Evolutionary conservation across 2,329 filamentous ascomycete genomes (phyloP).

Genomic region (Didymella segeticola): DNA sequence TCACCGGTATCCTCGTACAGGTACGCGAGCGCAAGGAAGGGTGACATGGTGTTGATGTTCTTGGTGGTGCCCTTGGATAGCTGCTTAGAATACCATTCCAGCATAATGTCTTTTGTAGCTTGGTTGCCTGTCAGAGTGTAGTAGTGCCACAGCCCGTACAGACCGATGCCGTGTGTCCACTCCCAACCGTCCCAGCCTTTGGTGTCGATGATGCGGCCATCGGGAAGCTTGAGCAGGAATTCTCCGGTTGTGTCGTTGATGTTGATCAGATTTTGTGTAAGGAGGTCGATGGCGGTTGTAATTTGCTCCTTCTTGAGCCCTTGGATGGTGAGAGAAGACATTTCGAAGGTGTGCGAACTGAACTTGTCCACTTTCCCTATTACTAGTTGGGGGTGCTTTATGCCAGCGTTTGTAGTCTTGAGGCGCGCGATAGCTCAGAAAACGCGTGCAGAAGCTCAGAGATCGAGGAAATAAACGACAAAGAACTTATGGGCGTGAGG

Average conservation of each 20-base stretch:
- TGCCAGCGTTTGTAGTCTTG: not conserved
- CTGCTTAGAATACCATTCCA: conserved; percentile 74
- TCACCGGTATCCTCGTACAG: conserved; percentile 79
- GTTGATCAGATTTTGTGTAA: conserved; percentile 78
- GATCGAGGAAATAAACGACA: conserved; percentile 4
- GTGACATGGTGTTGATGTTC: conserved; percentile 86
- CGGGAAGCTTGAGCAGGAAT: conserved; percentile 73
- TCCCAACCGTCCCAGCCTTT: conserved; percentile 87
- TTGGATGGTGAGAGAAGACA: conserved; percentile 52
- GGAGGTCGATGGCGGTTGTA: conserved; percentile 65
- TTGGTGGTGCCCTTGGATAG: conserved; percentile 78
- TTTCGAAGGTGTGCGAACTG: conserved; percentile 16
- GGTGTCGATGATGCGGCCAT: conserved; percentile 80
- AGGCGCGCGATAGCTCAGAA: not conserved
- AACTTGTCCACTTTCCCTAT: not conserved
- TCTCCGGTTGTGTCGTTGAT: conserved; percentile 78
- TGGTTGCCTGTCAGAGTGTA: conserved; percentile 72
- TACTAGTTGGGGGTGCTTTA: not conserved
- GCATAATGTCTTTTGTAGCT: conserved; percentile 68
- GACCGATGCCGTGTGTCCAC: conserved; percentile 80
- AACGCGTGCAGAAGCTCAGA: not conserved
- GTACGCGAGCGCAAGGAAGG: conserved; percentile 76
- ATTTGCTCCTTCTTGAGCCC: conserved; percentile 54
- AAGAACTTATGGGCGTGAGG: conserved; percentile 11
- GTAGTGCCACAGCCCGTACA: conserved; percentile 85